These are phyloP conservation scores for Globomyces pollinis-pini DNA, from an alignment of 192 early-diverging fungal genomes.

Conservation along the genomic window DNA sequence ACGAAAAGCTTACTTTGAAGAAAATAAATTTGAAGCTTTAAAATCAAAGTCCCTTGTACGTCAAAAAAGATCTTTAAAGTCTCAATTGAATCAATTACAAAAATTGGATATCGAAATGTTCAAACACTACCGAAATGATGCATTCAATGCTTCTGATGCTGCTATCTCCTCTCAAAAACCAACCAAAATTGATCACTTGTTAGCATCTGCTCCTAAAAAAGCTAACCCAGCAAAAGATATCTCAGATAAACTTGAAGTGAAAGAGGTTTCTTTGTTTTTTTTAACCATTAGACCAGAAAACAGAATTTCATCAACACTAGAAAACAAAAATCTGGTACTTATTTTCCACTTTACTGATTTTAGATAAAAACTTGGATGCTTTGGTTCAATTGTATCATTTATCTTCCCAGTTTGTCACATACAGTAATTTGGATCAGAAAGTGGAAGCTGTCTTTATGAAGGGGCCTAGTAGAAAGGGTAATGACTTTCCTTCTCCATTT, in stretches of 20 bases:
- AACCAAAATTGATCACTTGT: too few species aligned
- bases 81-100: too few species aligned
- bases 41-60: too few species aligned
- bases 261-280: not conserved
- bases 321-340: not conserved
- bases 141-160: too few species aligned
- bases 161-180: too few species aligned
- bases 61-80: too few species aligned
- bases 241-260: not conserved
- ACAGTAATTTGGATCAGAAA: conserved; percentile 23
- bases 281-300: not conserved
- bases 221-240: not conserved
- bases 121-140: too few species aligned
- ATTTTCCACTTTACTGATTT: not conserved
- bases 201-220: too few species aligned
- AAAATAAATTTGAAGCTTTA: not conserved
- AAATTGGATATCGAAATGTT: too few species aligned
- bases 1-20: not conserved
- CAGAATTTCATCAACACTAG: not conserved
- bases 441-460: too few species aligned
- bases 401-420: conserved; percentile 21
- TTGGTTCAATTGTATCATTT: conserved; percentile 28
- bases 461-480: too few species aligned
- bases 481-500: too few species aligned
- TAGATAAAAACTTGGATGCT: conserved; percentile 12